Conservation (phyloP, 352 stramenopile genomes). For the Phytophthora sp. region DNA sequence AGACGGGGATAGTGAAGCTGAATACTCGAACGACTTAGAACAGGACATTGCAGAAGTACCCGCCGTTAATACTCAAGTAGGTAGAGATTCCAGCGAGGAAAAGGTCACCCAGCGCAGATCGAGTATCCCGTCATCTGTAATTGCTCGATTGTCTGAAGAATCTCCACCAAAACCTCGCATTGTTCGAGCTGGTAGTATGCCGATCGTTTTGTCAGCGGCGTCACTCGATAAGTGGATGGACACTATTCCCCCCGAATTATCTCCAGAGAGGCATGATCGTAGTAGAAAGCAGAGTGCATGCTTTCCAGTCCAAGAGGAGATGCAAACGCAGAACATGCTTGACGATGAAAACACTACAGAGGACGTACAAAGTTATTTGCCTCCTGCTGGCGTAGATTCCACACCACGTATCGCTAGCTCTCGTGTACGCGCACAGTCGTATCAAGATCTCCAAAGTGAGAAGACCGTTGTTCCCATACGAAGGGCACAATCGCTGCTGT, state of each 20-base stretch:
- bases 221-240: constrained; percentile 15
- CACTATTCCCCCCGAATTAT: constrained; percentile 20
- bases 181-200: constrained; percentile 32
- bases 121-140: constrained; percentile 18
- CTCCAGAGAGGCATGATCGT: constrained; percentile 13
- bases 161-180: background rate
- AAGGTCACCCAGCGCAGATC: constrained; percentile 27
- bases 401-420: background rate
- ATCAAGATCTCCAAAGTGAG: constrained; percentile 12
- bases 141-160: background rate
- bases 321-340: background rate
- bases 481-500: constrained; percentile 35
- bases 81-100: background rate
- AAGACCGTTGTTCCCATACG: constrained; percentile 18
- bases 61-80: background rate
- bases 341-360: constrained; percentile 31
- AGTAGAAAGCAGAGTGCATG: constrained; percentile 2
- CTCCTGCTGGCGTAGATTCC: background rate
- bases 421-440: constrained; percentile 31
- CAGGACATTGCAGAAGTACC: background rate
- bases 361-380: background rate
- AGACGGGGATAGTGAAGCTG: background rate
- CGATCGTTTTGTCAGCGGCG: constrained; percentile 12
- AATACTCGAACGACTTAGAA: constrained; percentile 15
- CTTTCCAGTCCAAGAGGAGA: constrained; percentile 18